Conservation (phyloP, 352 stramenopile genomes). For the Pythium utonaiense region DNA sequence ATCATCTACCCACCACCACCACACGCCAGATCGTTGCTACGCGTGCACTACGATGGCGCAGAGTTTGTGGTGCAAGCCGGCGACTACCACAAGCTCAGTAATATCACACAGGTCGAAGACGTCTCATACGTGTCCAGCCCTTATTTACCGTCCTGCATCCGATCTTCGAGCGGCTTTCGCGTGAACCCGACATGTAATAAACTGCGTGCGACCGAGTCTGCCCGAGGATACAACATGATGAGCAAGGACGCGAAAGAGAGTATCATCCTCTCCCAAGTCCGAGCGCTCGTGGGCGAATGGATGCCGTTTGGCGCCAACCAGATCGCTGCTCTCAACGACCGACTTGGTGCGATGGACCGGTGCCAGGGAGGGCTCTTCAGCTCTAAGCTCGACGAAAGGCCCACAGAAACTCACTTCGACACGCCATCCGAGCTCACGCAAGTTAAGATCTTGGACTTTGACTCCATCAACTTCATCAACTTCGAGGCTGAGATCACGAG, state of each 20-base stretch:
- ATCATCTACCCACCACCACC: conserved; percentile 49
- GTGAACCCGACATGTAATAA: conserved; percentile 94
- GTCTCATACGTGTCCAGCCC: conserved; percentile 97
- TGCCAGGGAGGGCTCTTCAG: conserved; percentile 97
- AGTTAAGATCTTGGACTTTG: conserved; percentile 97
- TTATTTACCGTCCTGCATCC: conserved; percentile 95
- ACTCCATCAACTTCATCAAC: conserved; percentile 96
- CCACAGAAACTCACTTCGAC: conserved; percentile 83
- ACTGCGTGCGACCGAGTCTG: conserved; percentile 88
- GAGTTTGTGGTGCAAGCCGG: conserved; percentile 67
- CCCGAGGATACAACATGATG: conserved; percentile 87
- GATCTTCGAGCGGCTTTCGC: conserved; percentile 86
- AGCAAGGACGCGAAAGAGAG: conserved; percentile 92
- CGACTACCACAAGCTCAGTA: conserved; percentile 88
- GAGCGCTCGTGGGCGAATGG: conserved; percentile 96
- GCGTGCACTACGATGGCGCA: conserved; percentile 58
- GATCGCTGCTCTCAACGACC: conserved; percentile 96
- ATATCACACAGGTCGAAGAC: conserved; percentile 95
- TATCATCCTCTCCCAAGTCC: conserved; percentile 95
- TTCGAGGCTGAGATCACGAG: conserved; percentile 98
- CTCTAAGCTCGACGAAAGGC: conserved; percentile 87
- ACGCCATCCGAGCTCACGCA: conserved; percentile 92
- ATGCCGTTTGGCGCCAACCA: conserved; percentile 97
- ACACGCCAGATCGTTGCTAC: conserved; percentile 26
- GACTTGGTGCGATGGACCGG: conserved; percentile 93